A percentile compares a stretch with the other conserved stretches of the same genome.
These are phyloP conservation scores for Pseudoperonospora humuli DNA, from an alignment of 352 stramenopile genomes.

Conservation along the genomic window DNA sequence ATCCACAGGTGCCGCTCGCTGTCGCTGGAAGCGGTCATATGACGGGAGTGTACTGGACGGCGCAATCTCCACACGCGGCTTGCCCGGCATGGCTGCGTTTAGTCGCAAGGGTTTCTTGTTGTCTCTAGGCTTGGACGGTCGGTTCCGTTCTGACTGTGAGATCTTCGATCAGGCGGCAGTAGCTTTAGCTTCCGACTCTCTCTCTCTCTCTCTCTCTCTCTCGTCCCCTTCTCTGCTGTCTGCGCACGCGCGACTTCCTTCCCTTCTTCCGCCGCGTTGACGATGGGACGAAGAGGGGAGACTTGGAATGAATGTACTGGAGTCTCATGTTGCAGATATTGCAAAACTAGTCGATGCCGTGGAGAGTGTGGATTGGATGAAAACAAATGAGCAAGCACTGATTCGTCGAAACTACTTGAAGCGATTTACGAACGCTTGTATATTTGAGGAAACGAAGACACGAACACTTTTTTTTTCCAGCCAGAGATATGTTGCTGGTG, in stretches of 20 bases:
- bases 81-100: conserved; percentile 20
- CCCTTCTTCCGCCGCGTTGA: conserved; percentile 5
- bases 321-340: neutral
- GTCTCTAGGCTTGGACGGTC: neutral
- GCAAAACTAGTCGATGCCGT: conserved; percentile 1
- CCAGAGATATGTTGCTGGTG: too few species aligned
- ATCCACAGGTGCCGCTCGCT: conserved; percentile 48
- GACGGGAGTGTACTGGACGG: conserved; percentile 64
- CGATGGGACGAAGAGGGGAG: conserved; percentile 12
- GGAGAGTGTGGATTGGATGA: conserved; percentile 8
- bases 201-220: neutral
- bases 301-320: conserved; percentile 4
- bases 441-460: neutral
- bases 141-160: conserved; percentile 11
- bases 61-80: conserved; percentile 50
- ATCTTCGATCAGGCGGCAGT: too few species aligned
- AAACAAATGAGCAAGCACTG: neutral
- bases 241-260: neutral
- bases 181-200: too few species aligned
- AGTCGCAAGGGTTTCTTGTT: too few species aligned
- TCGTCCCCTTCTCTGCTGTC: neutral
- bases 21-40: conserved; percentile 73
- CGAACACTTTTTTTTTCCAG: neutral
- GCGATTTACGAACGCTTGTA: conserved; percentile 1
- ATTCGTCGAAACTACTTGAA: conserved; percentile 2